Conservation (phyloP, 495 filamentous ascomycete genomes). For the Aspergillus carlsbadensis region DNA sequence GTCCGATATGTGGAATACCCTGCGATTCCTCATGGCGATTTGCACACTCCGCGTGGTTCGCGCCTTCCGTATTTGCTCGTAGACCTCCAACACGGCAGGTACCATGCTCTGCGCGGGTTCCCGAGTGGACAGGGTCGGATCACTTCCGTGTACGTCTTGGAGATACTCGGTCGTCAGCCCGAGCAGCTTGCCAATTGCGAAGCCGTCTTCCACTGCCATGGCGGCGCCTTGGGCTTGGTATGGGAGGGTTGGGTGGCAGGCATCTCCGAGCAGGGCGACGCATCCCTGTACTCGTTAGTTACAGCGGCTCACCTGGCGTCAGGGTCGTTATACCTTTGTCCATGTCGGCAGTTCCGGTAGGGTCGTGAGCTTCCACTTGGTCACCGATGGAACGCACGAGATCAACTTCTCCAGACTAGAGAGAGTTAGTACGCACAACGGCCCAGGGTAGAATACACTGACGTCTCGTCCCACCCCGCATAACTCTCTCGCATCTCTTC, state of each 20-base stretch:
- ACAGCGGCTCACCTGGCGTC: not conserved
- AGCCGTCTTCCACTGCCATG: conserved; percentile 43
- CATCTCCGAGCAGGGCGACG: conserved; percentile 43
- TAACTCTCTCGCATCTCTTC: conserved; percentile 17
- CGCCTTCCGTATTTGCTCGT: conserved; percentile 56
- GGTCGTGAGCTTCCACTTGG: conserved; percentile 61
- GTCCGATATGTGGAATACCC: conserved; percentile 55
- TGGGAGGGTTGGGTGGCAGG: conserved; percentile 58
- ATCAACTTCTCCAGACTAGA: conserved; percentile 20
- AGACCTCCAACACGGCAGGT: conserved; percentile 43
- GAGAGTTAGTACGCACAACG: not conserved
- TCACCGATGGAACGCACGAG: conserved; percentile 16
- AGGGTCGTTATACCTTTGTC: conserved; percentile 32
- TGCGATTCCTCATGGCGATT: conserved; percentile 43
- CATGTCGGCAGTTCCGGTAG: conserved; percentile 46
- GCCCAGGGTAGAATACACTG: not conserved
- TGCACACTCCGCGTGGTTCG: conserved; percentile 51
- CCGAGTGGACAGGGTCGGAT: not conserved
- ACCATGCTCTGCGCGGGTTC: conserved; percentile 16
- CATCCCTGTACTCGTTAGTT: conserved; percentile 24
- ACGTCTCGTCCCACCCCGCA: conserved; percentile 17
- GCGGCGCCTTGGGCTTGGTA: conserved; percentile 52
- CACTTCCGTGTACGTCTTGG: not conserved
- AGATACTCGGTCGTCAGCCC: conserved; percentile 15
- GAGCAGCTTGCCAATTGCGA: conserved; percentile 39